Evolutionary conservation across 352 stramenopile genomes (phyloP), one percentile per base, ranked within the genome.

Genomic region (Phytophthora pini): DNA sequence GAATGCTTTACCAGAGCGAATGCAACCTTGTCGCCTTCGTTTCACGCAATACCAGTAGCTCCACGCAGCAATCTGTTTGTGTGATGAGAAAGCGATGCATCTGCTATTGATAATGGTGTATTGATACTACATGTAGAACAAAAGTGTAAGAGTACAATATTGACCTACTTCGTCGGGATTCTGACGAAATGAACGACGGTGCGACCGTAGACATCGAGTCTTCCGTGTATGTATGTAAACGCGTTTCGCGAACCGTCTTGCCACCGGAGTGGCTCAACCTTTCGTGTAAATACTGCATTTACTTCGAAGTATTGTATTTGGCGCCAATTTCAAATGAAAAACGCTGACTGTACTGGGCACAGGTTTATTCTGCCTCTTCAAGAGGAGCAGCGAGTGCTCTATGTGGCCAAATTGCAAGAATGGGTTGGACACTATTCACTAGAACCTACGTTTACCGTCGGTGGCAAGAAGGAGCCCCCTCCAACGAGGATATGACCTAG

Each of bases 311-410:
- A 26, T 26, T 26, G 4, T 26, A 4, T 26, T 26, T 26, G 24
- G 24, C 24, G 24, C 24, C 24, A 26, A 26, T 26, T 26, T 26
- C 24, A 26, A 26, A 26, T 26, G 24, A 45, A 24, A 46, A 41
- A 43, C 13, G 29, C 40, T 52, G 17, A 51, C 7, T 50, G 34
- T 5, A 20, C 39, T 61, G 26, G 31, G 27, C 24, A 59, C 34
- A 92, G 87, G 22, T 95, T 92, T 50, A 65, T 95, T 52, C 49
- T 95, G 11, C 83, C 87, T 5, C 56, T 95, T 4, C 85, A 80
- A 24, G 81, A 89, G 55, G 74, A 91, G 7, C 84, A 95, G 61
- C 75, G 83, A 20, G 62, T 80, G 9, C 52, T 82, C 34, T 95
- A 92, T 47, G 76, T 92, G 45, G 56, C 70, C 15, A 95, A 92